Conservation (phyloP, 2,329 filamentous ascomycete genomes). For the Pseudogymnoascus destructans region DNA sequence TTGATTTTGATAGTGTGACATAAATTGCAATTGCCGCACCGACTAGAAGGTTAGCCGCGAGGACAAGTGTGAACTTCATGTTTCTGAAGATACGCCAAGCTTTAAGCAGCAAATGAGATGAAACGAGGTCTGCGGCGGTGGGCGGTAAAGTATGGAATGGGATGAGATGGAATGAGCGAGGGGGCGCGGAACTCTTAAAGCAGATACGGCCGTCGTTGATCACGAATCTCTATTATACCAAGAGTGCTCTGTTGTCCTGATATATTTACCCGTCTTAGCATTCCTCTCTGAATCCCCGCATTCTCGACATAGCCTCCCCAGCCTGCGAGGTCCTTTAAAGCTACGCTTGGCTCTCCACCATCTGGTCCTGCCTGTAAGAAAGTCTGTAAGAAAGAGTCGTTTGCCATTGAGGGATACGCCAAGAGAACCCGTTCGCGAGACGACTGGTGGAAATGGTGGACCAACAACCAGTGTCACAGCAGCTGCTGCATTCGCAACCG, state of each 20-base stretch:
- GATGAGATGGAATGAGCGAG: not conserved
- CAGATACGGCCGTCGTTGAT: not conserved
- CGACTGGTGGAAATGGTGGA: slow-evolving; percentile 35
- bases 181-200: not conserved
- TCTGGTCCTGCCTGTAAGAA: not conserved
- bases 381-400: not conserved
- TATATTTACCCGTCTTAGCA: slow-evolving; percentile 2
- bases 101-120: not conserved
- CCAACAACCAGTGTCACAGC: slow-evolving; percentile 33
- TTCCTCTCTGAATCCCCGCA: not conserved
- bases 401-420: slow-evolving; percentile 1
- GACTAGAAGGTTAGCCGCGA: not conserved
- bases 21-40: not conserved
- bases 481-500: slow-evolving; percentile 30
- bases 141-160: not conserved
- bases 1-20: not conserved
- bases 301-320: not conserved
- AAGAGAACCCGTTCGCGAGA: slow-evolving; percentile 16
- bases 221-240: not conserved
- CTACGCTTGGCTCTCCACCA: not conserved
- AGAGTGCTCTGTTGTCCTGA: not conserved
- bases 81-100: not conserved
- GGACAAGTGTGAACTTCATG: not conserved
- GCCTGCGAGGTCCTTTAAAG: not conserved
- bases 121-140: not conserved